Evolutionary conservation across 345 rosid genomes (phyloP), one percentile per base, ranked within the genome.

Genomic region (Dovyalis caffra): DNA sequence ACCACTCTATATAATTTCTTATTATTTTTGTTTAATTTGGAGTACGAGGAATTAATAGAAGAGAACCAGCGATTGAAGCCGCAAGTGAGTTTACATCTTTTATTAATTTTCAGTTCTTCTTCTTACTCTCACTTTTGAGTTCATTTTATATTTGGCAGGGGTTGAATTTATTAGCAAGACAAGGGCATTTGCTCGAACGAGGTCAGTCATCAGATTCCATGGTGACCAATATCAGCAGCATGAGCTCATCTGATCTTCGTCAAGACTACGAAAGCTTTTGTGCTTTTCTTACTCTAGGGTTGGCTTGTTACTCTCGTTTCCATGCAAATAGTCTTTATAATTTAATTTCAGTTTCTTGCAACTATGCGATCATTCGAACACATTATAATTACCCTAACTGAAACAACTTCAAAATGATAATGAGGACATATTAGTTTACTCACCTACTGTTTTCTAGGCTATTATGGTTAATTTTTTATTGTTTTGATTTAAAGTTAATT

Each of bases 11-110:
- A 20, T 34, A 33, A 1, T 25, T 23, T 10, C 51, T 26, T 1
- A 53, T 53, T 57, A 26, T 2, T 68, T 71, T 40, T 35, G 34
- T 35, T 43, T 70, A n/a, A 69, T 66, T 21, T 77, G 81, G 15
- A n/a, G n/a, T n/a, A n/a, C 74, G 73, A 15, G 1, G 34, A 71
- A 51, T 34, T 85, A 38, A 61, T 33, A 74, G 79, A 80, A 70
- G 83, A 78, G 63, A 85, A 83, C 69, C 62, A 70, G 78, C 61
- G 47, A 29, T 72, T 85, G 77, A 80, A 68, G 69, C 65, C 78
- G 21, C 76, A 16, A 68, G 86, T 80, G 57, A 51, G 57, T 20
- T 21, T 34, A n/a, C 33, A 53, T n/a, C 35, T 21, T 0, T 29
- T 15, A 23, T 6, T 7, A 20, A 49, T 75, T 58, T 26, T 29